Conservation (phyloP, 2,329 filamentous ascomycete species). For the Hymenoscyphus fructigenus region DNA sequence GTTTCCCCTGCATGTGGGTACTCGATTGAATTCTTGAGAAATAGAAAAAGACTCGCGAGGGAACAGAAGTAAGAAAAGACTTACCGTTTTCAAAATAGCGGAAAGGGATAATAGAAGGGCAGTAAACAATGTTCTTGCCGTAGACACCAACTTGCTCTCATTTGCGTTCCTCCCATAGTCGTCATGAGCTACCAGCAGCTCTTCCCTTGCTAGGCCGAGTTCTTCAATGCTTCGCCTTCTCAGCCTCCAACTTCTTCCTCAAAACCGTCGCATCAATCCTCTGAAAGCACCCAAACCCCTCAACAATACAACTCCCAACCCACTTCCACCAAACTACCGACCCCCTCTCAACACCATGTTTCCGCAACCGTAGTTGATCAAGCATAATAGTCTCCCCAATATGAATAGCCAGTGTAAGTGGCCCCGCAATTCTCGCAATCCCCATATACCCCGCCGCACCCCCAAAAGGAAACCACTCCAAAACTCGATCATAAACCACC, state of each 20-base stretch:
- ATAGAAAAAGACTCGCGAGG: too few species aligned
- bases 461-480: slow-evolving; percentile 50
- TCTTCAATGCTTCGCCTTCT: slow-evolving; percentile 43
- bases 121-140: too few species aligned
- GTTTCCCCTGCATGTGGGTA: too few species aligned
- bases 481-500: slow-evolving; percentile 48
- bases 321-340: slow-evolving; percentile 53
- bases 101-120: too few species aligned
- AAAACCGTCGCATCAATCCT: slow-evolving; percentile 52
- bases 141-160: too few species aligned
- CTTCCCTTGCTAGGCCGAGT: too few species aligned
- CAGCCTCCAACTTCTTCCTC: slow-evolving; percentile 44
- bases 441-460: slow-evolving; percentile 58
- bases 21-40: too few species aligned
- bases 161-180: too few species aligned
- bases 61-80: too few species aligned
- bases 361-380: slow-evolving; percentile 47
- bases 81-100: too few species aligned
- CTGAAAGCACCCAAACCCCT: slow-evolving; percentile 51
- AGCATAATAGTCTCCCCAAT: slow-evolving; percentile 58
- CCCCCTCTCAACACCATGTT: slow-evolving; percentile 48
- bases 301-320: slow-evolving; percentile 52
- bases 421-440: slow-evolving; percentile 58
- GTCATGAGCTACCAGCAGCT: too few species aligned
- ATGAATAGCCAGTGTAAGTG: slow-evolving; percentile 64